Percentiles rank a stretch among this genome's conserved stretches.
phyloP scores from a whole-genome alignment of 2,329 filamentous ascomycete species.

The Xylaria sp. region DNA sequence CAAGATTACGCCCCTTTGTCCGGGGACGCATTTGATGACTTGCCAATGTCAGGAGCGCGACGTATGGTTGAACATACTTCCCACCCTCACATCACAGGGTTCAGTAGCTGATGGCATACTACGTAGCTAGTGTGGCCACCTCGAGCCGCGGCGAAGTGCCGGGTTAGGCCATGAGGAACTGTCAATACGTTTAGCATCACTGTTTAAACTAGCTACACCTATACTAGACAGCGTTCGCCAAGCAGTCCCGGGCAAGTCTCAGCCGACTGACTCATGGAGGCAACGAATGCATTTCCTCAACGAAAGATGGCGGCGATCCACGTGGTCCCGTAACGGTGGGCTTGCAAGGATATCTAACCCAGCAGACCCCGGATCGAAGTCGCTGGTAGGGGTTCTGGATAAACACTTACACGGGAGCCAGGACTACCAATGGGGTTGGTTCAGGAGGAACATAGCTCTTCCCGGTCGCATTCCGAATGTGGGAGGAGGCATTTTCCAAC shows the following conservation, averaged over 20 bases:
- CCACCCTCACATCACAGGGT: not conserved
- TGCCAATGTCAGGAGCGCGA: not conserved
- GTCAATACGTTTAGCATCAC: not conserved
- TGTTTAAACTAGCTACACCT: not conserved
- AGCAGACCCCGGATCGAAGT: conserved; percentile 16
- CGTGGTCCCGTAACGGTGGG: conserved; percentile 20
- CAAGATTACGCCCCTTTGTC: not conserved
- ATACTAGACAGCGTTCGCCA: not conserved
- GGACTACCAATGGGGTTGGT: not conserved
- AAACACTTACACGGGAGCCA: conserved; percentile 25
- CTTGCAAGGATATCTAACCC: conserved; percentile 17
- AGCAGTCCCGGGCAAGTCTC: not conserved
- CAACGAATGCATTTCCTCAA: conserved; percentile 7
- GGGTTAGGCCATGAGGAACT: not conserved
- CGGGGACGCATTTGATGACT: not conserved
- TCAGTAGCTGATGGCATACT: not conserved
- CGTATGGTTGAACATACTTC: conserved; percentile 30
- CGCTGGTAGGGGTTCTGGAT: conserved; percentile 9
- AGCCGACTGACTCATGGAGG: not conserved
- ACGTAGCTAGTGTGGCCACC: conserved; percentile 3
- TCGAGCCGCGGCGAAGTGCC: not conserved
- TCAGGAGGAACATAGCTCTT: conserved; percentile 10
- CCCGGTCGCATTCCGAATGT: conserved; percentile 16
- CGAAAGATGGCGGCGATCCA: conserved; percentile 1
- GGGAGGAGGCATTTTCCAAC: not conserved